Base-by-base conservation (phyloP, 768 basidiomycete species). In the Arthromyces matolae region DNA sequence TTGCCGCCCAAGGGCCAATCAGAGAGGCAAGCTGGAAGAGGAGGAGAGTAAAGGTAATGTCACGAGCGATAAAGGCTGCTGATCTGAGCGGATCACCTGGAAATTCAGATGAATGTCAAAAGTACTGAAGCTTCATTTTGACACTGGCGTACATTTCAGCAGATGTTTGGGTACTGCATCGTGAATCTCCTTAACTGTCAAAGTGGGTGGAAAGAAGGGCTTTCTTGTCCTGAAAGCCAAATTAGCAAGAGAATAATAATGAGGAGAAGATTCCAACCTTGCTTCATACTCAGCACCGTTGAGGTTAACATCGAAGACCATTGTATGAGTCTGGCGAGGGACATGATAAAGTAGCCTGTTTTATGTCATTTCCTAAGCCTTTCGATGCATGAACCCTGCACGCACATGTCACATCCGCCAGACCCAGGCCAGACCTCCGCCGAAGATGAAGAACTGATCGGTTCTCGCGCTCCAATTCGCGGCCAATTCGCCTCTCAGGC, bases 111-210 rank as follows among this genome's bases (percentile, higher is more conserved):
- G n/a, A n/a, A n/a, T n/a, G n/a, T n/a, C n/a, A n/a, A n/a, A n/a
- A 32, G 5, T 10, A 9, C 16, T 42, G 5, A 51, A 19, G 19
- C 32, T 23, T 20, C 25, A 16, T 19, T 16, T 27, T 7, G 7
- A 20, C 3, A 31, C 19, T 10, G 3, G n/a, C 22, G 31, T 64
- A 71, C 73, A 65, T 50, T 64, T 67, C n/a, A 78, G 63, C 8
- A 80, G 61, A 35, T 78, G 64, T 61, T 76, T 79, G 1, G 79
- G 79, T 16, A 81, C 78, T 5, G 75, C 77, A 50, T 77, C 73
- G 46, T 78, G 78, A 42, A 81, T 66, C 42, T 80, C 72, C 59
- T 79, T 79, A 33, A 80, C 60, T 1, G 74, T 75, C 13, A 72
- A 66, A 12, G 60, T 69, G 3, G 79, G 77, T 8, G 79, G 79